These are phyloP conservation scores for Rhodocollybia butyracea DNA, from an alignment of 768 basidiomycete species.

Conservation along the genomic window DNA sequence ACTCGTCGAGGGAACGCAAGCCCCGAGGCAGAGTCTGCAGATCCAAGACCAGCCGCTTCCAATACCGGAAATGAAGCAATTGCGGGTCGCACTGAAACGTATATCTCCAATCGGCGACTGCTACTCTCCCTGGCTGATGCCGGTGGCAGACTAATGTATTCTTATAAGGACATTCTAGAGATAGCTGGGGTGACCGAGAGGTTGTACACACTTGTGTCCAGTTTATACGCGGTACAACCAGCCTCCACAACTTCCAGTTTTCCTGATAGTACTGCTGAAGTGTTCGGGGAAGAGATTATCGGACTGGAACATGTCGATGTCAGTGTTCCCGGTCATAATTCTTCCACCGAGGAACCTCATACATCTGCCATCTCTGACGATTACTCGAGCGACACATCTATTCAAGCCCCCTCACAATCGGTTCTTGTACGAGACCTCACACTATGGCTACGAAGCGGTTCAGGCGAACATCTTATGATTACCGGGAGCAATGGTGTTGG, in stretches of 20 bases:
- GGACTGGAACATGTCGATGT: conserved; percentile 70
- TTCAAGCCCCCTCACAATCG: conserved; percentile 29
- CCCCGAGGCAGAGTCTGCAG: conserved; percentile 4
- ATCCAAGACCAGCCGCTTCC: not conserved
- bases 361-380: conserved; percentile 10
- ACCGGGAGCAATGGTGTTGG: conserved; percentile 92
- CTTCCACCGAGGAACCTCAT: not conserved
- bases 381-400: conserved; percentile 10
- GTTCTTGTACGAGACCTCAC: conserved; percentile 67
- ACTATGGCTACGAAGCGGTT: conserved; percentile 45
- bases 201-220: conserved; percentile 80
- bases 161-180: conserved; percentile 92
- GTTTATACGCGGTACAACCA: conserved; percentile 67
- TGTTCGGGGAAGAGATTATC: conserved; percentile 41
- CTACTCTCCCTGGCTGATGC: conserved; percentile 95
- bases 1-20: conserved; percentile 56
- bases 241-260: conserved; percentile 39
- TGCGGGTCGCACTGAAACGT: conserved; percentile 45
- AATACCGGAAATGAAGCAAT: not conserved
- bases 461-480: conserved; percentile 87
- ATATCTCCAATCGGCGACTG: conserved; percentile 90
- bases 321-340: conserved; percentile 43
- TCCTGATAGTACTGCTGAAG: conserved; percentile 17
- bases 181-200: conserved; percentile 92
- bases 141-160: conserved; percentile 93